A percentile compares a stretch with the other conserved stretches of the same genome.
phyloP scores from a whole-genome alignment of 768 basidiomycete genomes.

The Psilocybe cyanescens region DNA sequence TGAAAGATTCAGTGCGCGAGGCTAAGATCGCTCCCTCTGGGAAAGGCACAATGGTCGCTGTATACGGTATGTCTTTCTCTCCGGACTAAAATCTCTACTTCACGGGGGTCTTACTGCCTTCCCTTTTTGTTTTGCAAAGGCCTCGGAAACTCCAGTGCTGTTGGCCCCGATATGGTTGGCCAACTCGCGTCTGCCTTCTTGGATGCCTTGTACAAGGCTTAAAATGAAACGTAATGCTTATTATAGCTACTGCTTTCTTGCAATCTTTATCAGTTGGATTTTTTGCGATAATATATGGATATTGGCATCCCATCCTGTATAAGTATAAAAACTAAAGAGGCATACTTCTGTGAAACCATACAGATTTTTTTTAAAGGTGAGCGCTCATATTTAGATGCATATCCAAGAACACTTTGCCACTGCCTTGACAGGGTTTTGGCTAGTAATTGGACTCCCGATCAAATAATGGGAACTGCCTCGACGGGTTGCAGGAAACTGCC shows the following conservation, averaged over 20 bases:
- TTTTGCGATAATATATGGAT: neutral
- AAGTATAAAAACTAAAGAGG: too few species aligned
- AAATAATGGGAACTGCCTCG: too few species aligned
- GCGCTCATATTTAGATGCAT: too few species aligned
- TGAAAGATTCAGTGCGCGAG: slow-evolving; percentile 76
- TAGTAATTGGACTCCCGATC: too few species aligned
- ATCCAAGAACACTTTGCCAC: too few species aligned
- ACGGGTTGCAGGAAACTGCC: neutral
- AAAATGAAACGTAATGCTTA: neutral
- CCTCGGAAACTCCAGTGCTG: slow-evolving; percentile 79
- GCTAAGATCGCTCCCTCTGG: slow-evolving; percentile 68
- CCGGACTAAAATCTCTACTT: too few species aligned
- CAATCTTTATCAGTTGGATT: neutral
- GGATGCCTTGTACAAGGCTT: slow-evolving; percentile 84
- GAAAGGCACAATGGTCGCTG: slow-evolving; percentile 86
- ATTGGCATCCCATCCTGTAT: too few species aligned
- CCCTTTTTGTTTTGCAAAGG: slow-evolving; percentile 45
- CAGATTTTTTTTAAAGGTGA: too few species aligned
- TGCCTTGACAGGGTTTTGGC: too few species aligned
- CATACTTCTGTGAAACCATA: too few species aligned
- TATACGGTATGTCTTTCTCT: slow-evolving; percentile 71
- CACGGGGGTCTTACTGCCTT: neutral
- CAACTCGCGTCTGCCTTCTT: slow-evolving; percentile 80
- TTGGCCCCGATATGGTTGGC: slow-evolving; percentile 81
- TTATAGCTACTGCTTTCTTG: neutral